Base-by-base conservation (phyloP, 257 asterid genomes). In the Orobanche coerulescens region DNA sequence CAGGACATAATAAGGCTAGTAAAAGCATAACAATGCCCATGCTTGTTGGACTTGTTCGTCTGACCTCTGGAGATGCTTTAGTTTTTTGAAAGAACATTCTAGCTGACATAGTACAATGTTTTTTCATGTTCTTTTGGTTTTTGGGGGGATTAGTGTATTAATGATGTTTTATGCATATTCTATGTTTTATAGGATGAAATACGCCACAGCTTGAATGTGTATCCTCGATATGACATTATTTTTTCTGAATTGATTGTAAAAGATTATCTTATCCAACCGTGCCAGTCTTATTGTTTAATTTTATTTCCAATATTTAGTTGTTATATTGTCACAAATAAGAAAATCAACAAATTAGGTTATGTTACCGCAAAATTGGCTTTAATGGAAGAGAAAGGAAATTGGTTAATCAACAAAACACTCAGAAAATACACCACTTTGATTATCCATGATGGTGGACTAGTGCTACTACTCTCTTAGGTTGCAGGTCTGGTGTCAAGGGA, bases 1-100 rank as follows among this genome's bases (percentile, higher is more conserved):
- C 77, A 90, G 97, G 98, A 50, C 98, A 92, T 72, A 88, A 92
- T 71, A 97, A 97, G 59, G 98, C 98, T 79, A 97, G 98, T 68
- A 92, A 92, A 78, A 92, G 98, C 85, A 92, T 95, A 64, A 88
- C 98, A 52, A 84, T 88, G 73, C 82, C 97, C 36, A 92, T 92
- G 98, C 96, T 92, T 73, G 90, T 86, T 49, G 98, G 98, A 67
- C 95, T 92, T 71, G 75, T 86, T 58, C 90, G 68, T 53, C 98
- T 97, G 16, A 86, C 98, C 64, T 80, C 97, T 53, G 98, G 98
- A 33, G 97, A 92, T 88, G 98, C 96, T 19, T 64, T 86, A 71
- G 79, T 92, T 65, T 81, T 79, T 70, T 95, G 96, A 47, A 86
- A 83, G 77, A 92, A 67, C 82, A 92, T 92, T 73, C 77, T 82